Conservation (phyloP, 116 monocot species). For the Papilionanthe hybrid region DNA sequence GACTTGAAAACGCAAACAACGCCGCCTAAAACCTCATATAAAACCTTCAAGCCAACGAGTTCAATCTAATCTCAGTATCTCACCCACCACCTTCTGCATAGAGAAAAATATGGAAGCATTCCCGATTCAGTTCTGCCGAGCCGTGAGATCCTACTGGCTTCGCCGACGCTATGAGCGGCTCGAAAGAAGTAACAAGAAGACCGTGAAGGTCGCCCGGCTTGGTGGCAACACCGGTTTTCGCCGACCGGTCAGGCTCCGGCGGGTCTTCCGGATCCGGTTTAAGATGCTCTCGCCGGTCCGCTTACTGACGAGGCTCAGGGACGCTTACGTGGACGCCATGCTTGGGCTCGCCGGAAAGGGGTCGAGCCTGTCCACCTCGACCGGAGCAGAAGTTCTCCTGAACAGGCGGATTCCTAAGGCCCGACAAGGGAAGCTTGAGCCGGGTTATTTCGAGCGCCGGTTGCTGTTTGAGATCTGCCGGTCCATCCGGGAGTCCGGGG, state of each 20-base stretch:
- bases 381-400: constrained; percentile 15
- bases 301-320: constrained; percentile 23
- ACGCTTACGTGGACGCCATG: constrained; percentile 53
- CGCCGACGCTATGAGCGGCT: constrained; percentile 23
- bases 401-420: constrained; percentile 18
- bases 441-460: constrained; percentile 27
- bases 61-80: neutral
- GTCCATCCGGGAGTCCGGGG: constrained; percentile 18
- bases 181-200: constrained; percentile 2
- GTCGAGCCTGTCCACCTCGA: neutral
- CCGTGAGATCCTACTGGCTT: constrained; percentile 29
- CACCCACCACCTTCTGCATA: neutral
- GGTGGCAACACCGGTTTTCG: constrained; percentile 12
- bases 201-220: constrained; percentile 14
- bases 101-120: constrained; percentile 12
- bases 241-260: constrained; percentile 8
- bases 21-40: neutral
- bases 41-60: neutral
- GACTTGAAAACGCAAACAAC: no score
- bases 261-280: constrained; percentile 13
- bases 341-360: constrained; percentile 35
- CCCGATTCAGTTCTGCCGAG: constrained; percentile 31
- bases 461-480: constrained; percentile 48
- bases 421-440: neutral
- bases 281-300: constrained; percentile 18